A percentile compares a stretch with the other conserved stretches of the same genome.
phyloP scores from a whole-genome alignment of 345 rosid species.

The Pugionium dolabratum region DNA sequence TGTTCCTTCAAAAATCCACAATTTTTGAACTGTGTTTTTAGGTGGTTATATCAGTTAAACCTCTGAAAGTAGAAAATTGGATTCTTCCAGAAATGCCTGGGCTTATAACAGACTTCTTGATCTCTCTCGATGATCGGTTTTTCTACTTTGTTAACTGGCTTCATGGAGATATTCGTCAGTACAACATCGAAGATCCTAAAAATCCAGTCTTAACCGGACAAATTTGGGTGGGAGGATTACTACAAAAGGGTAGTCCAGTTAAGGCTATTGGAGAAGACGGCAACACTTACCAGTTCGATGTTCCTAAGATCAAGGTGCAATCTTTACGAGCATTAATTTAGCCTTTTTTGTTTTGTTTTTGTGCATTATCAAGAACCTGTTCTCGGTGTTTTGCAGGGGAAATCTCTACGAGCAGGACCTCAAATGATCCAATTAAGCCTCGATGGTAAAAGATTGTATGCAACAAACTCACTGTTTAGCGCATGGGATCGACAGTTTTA shows the following conservation, averaged over 20 bases:
- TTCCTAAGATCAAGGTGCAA: slow-evolving; percentile 60
- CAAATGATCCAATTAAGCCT: slow-evolving; percentile 86
- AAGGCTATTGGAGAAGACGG: slow-evolving; percentile 63
- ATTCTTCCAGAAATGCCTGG: slow-evolving; percentile 90
- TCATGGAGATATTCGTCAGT: slow-evolving; percentile 88
- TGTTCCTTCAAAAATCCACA: neutral
- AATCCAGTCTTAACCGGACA: slow-evolving; percentile 73
- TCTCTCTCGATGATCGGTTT: slow-evolving; percentile 83
- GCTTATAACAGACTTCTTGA: slow-evolving; percentile 74
- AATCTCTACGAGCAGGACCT: slow-evolving; percentile 73
- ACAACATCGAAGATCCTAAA: slow-evolving; percentile 70
- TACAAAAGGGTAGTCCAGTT: slow-evolving; percentile 65
- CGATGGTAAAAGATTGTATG: slow-evolving; percentile 85
- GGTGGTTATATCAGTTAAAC: slow-evolving; percentile 68
- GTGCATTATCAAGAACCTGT: neutral
- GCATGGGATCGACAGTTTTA: slow-evolving; percentile 81
- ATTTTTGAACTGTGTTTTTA: slow-evolving; percentile 20
- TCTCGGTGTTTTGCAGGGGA: slow-evolving; percentile 46
- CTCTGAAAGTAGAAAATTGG: slow-evolving; percentile 87
- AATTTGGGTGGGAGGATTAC: slow-evolving; percentile 71
- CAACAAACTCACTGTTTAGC: slow-evolving; percentile 82
- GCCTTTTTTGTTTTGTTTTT: neutral
- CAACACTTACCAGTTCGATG: slow-evolving; percentile 59
- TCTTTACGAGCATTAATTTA: neutral
- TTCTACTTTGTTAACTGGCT: slow-evolving; percentile 87